Percentiles rank a stretch among this genome's conserved stretches.
Conservation (phyloP, 495 filamentous ascomycete species). For the Parachaetomium inaequale region DNA sequence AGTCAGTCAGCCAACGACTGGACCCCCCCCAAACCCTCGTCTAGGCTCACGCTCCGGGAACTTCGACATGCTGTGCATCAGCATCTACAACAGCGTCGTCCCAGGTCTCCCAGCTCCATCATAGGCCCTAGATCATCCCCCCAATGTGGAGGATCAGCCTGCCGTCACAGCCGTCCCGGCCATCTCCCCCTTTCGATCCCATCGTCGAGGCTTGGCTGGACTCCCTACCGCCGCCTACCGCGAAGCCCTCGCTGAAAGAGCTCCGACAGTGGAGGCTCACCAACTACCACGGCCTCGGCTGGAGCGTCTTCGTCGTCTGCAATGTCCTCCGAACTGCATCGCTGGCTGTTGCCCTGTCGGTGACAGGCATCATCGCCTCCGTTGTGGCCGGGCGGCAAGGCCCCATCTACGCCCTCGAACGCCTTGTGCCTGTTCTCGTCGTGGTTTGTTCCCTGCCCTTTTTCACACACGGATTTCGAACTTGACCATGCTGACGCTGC, state of each 20-base stretch:
- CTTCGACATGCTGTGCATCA: constrained; percentile 12
- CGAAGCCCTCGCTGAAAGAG: constrained; percentile 20
- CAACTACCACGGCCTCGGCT: constrained; percentile 7
- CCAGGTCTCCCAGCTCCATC: constrained; percentile 4
- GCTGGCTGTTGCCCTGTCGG: constrained; percentile 15
- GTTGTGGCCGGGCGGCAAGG: neutral
- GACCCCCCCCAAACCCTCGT: neutral
- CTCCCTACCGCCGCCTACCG: constrained; percentile 15
- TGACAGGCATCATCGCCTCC: constrained; percentile 1
- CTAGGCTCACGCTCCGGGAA: neutral
- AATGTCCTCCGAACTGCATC: constrained; percentile 22
- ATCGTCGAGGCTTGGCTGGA: constrained; percentile 30
- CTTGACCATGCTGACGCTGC: neutral
- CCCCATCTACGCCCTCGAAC: neutral
- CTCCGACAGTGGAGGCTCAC: constrained; percentile 23
- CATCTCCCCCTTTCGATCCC: constrained; percentile 17
- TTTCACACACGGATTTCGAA: neutral
- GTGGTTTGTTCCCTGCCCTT: neutral
- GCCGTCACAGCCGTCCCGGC: constrained; percentile 15
- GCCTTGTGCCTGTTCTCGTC: constrained; percentile 14
- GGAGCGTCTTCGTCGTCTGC: constrained; percentile 17
- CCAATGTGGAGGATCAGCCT: constrained; percentile 12
- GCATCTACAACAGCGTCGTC: neutral
- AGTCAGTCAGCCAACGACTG: neutral
- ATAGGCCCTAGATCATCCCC: neutral